Evolutionary conservation across 345 rosid genomes (phyloP), one percentile per base, ranked within the genome.

Genomic region (Salix purpurea): DNA sequence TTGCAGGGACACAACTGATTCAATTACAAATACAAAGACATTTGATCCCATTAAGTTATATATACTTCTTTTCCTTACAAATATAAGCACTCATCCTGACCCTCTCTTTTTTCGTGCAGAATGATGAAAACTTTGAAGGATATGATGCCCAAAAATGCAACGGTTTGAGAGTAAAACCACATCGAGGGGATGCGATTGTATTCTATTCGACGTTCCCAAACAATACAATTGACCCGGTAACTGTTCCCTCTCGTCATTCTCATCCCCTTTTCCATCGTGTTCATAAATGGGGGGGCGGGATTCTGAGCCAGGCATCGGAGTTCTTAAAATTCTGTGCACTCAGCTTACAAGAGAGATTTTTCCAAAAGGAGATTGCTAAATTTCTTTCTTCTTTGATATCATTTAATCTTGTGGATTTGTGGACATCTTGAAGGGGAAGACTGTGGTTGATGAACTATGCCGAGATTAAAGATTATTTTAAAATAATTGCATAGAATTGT

Each of bases 141-240:
- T 87, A 88, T 79, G 90, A 88, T 80, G 89, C 67, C 78, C 23
- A 50, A 15, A 66, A 85, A 64, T 92, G 92, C 46, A 61, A 40
- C 46, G 96, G 97, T 77, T 65, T 92, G 69, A 86, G 76, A 83
- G 89, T 89, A 50, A 91, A 85, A 78, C 94, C 94, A 12, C 85
- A 76, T 13, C 82, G 52, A 81, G 95, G 95, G 30, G 97, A 91
- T 74, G 95, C 87, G 24, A 80, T 91, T 79, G 78, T 90, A 14
- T 92, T 91, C 74, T 90, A 87, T 81, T 91, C 94, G 1, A 12
- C 88, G 54, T 78, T 82, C 40, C 89, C 91, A 30, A 92, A 92
- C 67, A 72, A 79, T 58, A 88, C 94, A 26, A 90, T 91, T 40
- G 91, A 92, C 76, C 80, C 74, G 21, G 93, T 87, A 58, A 69